Percentiles rank a stretch among this genome's conserved stretches.
Evolutionary conservation across 2,329 filamentous ascomycete genomes (phyloP).

Genomic region (Aspergillus nomiae): DNA sequence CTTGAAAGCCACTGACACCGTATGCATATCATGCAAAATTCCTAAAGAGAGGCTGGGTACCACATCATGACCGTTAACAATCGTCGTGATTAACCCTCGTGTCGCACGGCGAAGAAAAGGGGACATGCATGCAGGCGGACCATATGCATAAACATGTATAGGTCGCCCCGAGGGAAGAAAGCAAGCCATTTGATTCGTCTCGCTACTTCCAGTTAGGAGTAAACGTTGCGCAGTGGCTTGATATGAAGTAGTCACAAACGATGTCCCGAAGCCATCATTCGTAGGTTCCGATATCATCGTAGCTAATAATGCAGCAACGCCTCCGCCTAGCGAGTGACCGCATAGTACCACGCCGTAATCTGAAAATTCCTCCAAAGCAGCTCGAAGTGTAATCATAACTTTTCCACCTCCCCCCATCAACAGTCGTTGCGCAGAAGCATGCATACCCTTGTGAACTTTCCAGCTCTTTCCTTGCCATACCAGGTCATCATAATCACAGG

Average conservation of each 20-base stretch:
- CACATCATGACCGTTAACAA: constrained; percentile 72
- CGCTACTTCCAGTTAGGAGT: constrained; percentile 34
- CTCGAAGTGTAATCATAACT: constrained; percentile 66
- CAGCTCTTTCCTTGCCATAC: constrained; percentile 63
- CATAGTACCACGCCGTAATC: constrained; percentile 71
- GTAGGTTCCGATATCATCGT: constrained; percentile 69
- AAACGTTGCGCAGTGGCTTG: constrained; percentile 39
- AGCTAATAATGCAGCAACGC: constrained; percentile 69
- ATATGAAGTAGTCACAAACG: constrained; percentile 63
- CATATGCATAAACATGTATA: constrained; percentile 79
- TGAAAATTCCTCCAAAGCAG: constrained; percentile 65
- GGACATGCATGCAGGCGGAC: constrained; percentile 72
- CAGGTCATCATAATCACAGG: constrained; percentile 69
- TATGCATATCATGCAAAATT: constrained; percentile 73
- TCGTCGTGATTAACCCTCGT: constrained; percentile 71
- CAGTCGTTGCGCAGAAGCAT: constrained; percentile 68
- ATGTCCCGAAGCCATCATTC: constrained; percentile 51
- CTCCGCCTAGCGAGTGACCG: constrained; percentile 70
- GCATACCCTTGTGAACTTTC: constrained; percentile 74
- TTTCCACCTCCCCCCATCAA: constrained; percentile 68
- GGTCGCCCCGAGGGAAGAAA: constrained; percentile 67
- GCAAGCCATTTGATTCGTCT: constrained; percentile 33
- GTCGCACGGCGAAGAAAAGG: constrained; percentile 69
- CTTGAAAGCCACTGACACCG: constrained; percentile 71
- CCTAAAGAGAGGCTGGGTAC: constrained; percentile 75